A percentile compares a stretch with the other conserved stretches of the same genome.
Conservation (phyloP, 1,139 yeast genomes). For the Taphrina flavorubra region DNA sequence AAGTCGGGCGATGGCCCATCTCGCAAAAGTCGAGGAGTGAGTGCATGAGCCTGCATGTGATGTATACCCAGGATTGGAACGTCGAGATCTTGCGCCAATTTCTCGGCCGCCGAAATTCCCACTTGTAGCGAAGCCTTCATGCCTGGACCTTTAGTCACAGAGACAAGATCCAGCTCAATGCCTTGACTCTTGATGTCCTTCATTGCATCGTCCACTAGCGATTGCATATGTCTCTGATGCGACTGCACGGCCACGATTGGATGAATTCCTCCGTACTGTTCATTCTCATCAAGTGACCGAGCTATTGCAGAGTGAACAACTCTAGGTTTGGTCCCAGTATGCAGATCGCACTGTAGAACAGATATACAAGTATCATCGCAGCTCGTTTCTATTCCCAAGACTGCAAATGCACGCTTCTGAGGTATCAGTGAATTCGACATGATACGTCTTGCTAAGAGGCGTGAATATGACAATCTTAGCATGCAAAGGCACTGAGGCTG, state of each 20-base stretch:
- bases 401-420: constrained; percentile 53
- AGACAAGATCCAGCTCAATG: constrained; percentile 68
- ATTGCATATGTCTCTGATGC: constrained; percentile 67
- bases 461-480: constrained; percentile 3
- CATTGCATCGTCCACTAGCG: constrained; percentile 55
- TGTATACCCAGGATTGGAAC: constrained; percentile 87
- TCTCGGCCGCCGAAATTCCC: constrained; percentile 84
- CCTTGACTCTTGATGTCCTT: constrained; percentile 43
- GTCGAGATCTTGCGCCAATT: constrained; percentile 76
- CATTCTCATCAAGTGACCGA: constrained; percentile 65
- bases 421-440: background rate
- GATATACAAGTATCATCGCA: constrained; percentile 96
- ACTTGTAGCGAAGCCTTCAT: constrained; percentile 88
- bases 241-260: constrained; percentile 86
- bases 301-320: constrained; percentile 56
- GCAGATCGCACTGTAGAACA: constrained; percentile 55
- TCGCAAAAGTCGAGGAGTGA: constrained; percentile 65
- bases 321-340: constrained; percentile 63
- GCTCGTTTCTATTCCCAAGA: constrained; percentile 83
- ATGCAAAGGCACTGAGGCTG: background rate
- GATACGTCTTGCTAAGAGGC: background rate
- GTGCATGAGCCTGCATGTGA: constrained; percentile 88
- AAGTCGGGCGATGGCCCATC: constrained; percentile 61
- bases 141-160: constrained; percentile 97
- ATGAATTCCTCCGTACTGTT: constrained; percentile 76